These are phyloP conservation scores for Lathyrus oleraceus DNA, from an alignment of 306 rosid species.

Conservation along the genomic window DNA sequence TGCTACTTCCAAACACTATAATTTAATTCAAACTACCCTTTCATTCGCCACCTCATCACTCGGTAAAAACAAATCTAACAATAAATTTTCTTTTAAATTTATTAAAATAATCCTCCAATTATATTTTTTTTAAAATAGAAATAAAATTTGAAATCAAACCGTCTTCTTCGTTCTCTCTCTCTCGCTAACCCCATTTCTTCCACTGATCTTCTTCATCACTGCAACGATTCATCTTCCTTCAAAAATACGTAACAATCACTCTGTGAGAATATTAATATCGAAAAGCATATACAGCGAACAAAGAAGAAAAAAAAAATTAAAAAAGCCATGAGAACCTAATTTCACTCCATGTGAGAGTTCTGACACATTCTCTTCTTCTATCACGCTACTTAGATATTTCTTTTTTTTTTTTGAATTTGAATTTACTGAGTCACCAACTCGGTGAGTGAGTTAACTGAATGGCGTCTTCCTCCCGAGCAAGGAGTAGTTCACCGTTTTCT, in stretches of 20 bases:
- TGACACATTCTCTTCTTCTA: slow-evolving; percentile 61
- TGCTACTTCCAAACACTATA: slow-evolving; percentile 13
- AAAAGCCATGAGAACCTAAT: slow-evolving; percentile 37
- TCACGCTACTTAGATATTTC: not conserved
- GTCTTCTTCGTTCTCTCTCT: slow-evolving; percentile 28
- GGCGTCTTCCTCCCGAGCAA: slow-evolving; percentile 92
- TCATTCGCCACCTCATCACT: slow-evolving; percentile 48
- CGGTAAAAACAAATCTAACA: slow-evolving; percentile 25
- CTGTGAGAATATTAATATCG: slow-evolving; percentile 31
- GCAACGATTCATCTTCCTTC: slow-evolving; percentile 64
- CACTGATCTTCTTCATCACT: slow-evolving; percentile 40
- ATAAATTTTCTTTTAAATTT: not conserved
- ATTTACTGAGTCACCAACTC: slow-evolving; percentile 54
- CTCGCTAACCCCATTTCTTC: slow-evolving; percentile 11
- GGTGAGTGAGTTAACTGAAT: slow-evolving; percentile 54
- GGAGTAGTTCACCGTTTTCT: slow-evolving; percentile 96
- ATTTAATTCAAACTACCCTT: slow-evolving; percentile 34
- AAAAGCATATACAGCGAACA: slow-evolving; percentile 29
- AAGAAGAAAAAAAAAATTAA: not conserved
- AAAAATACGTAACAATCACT: slow-evolving; percentile 77
- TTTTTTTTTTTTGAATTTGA: not conserved
- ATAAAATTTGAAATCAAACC: slow-evolving; percentile 34
- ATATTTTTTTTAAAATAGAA: not conserved
- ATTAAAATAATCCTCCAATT: not conserved
- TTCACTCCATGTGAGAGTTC: slow-evolving; percentile 81